Evolutionary conservation across 140 eudicot species (phyloP).

Genomic region (Ambrosia hybrid): DNA sequence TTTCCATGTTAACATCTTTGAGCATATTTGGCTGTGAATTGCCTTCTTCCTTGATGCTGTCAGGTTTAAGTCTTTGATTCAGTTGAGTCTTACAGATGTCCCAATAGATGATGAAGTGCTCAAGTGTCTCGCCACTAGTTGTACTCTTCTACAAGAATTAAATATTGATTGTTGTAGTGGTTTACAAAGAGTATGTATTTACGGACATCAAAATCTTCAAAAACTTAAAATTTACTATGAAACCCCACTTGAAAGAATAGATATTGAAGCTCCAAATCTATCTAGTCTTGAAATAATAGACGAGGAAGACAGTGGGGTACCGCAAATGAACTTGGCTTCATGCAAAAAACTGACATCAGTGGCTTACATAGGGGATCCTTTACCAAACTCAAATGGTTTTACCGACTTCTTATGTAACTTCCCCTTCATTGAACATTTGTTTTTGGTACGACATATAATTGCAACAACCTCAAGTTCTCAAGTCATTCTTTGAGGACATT

Average conservation of each 20-base stretch:
- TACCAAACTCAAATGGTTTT: too few species aligned
- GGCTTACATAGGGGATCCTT: too few species aligned
- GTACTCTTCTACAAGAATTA: slow-evolving; percentile 4
- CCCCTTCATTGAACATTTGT: too few species aligned
- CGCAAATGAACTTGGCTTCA: slow-evolving; percentile 8
- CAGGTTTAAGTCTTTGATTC: too few species aligned
- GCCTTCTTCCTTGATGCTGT: too few species aligned
- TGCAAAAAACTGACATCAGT: slow-evolving; percentile 1
- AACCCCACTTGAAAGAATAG: not conserved
- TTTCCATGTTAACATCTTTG: too few species aligned
- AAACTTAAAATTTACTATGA: not conserved
- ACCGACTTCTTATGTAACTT: too few species aligned
- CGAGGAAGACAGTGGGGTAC: not conserved
- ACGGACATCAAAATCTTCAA: slow-evolving; percentile 5
- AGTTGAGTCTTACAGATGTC: not conserved
- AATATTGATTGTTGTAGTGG: not conserved
- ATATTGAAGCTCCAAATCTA: slow-evolving; percentile 22
- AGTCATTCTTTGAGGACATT: too few species aligned
- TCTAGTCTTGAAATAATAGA: not conserved
- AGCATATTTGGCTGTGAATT: too few species aligned
- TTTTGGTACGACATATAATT: too few species aligned
- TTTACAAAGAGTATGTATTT: not conserved
- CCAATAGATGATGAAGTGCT: not conserved
- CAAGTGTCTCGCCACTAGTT: not conserved
- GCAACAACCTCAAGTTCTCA: too few species aligned